Evolutionary conservation across 495 filamentous ascomycete species (phyloP), one percentile per base, ranked within the genome.

Genomic region (Cairneyella variabilis): DNA sequence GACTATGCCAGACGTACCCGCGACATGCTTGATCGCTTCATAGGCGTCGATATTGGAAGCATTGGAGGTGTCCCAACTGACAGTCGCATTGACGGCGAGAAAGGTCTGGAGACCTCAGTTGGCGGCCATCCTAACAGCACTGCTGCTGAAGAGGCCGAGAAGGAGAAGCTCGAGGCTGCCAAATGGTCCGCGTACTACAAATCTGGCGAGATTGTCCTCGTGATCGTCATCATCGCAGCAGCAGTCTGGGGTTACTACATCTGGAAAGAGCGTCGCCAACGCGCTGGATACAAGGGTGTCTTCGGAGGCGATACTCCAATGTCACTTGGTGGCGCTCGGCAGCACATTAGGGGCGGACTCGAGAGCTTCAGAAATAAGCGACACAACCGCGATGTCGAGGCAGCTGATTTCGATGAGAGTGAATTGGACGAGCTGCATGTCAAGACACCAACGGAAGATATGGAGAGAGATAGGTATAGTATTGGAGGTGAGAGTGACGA

Each of bases 1-100:
- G 92, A 98, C 66, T 87, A 85, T 58, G 83, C 95, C 11, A 83
- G 90, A 21, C 83, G 91, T 43, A 88, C 84, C 8, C 83, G 93
- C 41, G 93, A 97, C 66, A 98, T 98, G 95, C 83, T 97, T 9
- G 93, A 97, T 67, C 86, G 93, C 16, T 97, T 97, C 69, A 90
- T 96, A 76, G 83, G 83, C 27, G 91, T 98, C 20, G 90, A 98
- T 64, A 96, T 97, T 56, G 85, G 79, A 57, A 86, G 81, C 65
- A 96, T 97, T 51, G 93, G 93, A 52, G 92, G 92, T 34, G 66
- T 68, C 36, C 93, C 93, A 0, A 78, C 90, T 0, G 90, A 97
- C 66, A 89, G 84, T 12, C 79, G 83, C 40, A 89, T 98, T 54
- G 92, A 96, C 61, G 93, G 93, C 16, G 89, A 96, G 66, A 93